Conservation (phyloP, 768 basidiomycete genomes). For the Hericium erinaceus region DNA sequence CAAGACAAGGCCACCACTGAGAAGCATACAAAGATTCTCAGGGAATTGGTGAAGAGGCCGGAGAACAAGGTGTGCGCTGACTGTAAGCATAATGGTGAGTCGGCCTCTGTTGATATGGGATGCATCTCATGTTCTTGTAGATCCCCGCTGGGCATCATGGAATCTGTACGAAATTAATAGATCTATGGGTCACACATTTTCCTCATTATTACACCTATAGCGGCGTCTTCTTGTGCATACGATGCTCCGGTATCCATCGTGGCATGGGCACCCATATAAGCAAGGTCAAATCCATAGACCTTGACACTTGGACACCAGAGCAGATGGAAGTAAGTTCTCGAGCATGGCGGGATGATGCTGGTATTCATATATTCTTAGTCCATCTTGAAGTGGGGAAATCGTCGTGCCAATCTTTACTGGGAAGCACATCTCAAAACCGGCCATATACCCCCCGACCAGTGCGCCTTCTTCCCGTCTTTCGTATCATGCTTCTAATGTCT, state of each 20-base stretch:
- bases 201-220: constrained; percentile 27
- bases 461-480: constrained; percentile 24
- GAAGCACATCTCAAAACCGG: constrained; percentile 90
- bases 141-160: constrained; percentile 98
- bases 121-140: constrained; percentile 29
- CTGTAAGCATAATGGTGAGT: constrained; percentile 90
- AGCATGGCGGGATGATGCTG: neutral
- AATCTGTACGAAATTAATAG: constrained; percentile 56
- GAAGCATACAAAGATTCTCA: constrained; percentile 62
- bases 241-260: constrained; percentile 95
- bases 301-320: constrained; percentile 95
- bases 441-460: constrained; percentile 94
- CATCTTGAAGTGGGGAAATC: constrained; percentile 93
- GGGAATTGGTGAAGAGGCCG: constrained; percentile 79
- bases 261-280: constrained; percentile 98
- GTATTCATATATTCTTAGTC: constrained; percentile 15
- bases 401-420: constrained; percentile 91
- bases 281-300: constrained; percentile 94
- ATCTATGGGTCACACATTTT: neutral
- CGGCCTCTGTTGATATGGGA: neutral
- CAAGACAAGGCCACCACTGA: constrained; percentile 88
- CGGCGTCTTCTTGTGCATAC: constrained; percentile 91
- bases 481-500: neutral
- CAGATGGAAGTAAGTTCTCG: constrained; percentile 72
- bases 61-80: constrained; percentile 96